Evolutionary conservation across 345 rosid species (phyloP).

Genomic region (Populus pruinosa): DNA sequence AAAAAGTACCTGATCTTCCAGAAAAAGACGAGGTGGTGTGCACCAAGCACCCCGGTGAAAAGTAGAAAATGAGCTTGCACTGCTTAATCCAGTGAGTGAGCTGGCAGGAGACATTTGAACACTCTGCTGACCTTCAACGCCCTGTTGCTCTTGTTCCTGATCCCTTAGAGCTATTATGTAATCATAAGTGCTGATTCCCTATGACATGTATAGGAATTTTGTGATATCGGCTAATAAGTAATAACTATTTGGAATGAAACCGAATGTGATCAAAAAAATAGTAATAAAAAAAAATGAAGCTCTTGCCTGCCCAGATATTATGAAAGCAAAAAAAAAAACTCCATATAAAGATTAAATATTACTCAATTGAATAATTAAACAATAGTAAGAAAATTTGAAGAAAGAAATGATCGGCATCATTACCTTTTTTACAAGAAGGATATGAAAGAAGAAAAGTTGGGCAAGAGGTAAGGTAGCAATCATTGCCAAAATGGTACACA

Average conservation of each 20-base stretch:
- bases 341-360: not conserved
- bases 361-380: not conserved
- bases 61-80: slow-evolving; percentile 91
- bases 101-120: slow-evolving; percentile 95
- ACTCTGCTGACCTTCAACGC: slow-evolving; percentile 83
- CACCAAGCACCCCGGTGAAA: slow-evolving; percentile 98
- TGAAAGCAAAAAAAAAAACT: not conserved
- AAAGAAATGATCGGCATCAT: not conserved
- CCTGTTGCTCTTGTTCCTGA: slow-evolving; percentile 95
- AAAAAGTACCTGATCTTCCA: slow-evolving; percentile 85
- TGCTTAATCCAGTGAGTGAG: slow-evolving; percentile 91
- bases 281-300: not conserved
- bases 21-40: slow-evolving; percentile 89
- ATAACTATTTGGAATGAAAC: not conserved
- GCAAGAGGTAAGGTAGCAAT: slow-evolving; percentile 89
- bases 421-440: slow-evolving; percentile 92
- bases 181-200: slow-evolving; percentile 99
- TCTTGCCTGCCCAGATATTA: not conserved
- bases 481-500: slow-evolving; percentile 91
- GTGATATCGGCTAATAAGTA: not conserved
- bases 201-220: slow-evolving; percentile 6
- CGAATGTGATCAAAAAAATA: not conserved
- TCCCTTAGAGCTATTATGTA: slow-evolving; percentile 94
- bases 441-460: slow-evolving; percentile 95
- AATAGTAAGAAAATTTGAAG: not conserved